Percentiles rank a stretch among this genome's conserved stretches.
Evolutionary conservation across 805 yeast genomes (phyloP).

Genomic region (Candida maesae): DNA sequence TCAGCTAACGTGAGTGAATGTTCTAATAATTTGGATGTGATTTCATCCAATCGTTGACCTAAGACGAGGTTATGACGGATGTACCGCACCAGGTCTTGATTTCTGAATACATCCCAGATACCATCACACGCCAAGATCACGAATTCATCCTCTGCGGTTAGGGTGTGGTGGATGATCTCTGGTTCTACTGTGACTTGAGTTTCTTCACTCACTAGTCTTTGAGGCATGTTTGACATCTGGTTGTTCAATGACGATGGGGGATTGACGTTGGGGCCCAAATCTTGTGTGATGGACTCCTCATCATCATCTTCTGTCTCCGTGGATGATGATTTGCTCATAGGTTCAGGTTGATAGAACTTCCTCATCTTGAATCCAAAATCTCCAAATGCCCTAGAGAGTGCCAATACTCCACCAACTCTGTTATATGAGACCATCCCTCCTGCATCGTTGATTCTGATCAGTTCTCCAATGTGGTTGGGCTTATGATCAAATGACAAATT

Average conservation of each 20-base stretch:
- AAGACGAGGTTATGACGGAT: constrained; percentile 55
- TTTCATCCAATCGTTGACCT: constrained; percentile 56
- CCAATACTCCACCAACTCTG: constrained; percentile 93
- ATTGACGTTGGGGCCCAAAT: too few species aligned
- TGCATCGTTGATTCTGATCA: constrained; percentile 84
- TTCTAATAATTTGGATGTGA: constrained; percentile 56
- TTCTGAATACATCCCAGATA: constrained; percentile 70
- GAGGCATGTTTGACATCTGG: background rate
- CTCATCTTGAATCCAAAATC: constrained; percentile 55
- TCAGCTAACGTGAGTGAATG: constrained; percentile 69
- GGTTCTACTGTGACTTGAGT: constrained; percentile 80
- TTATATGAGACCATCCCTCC: constrained; percentile 94
- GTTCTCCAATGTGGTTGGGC: constrained; percentile 93
- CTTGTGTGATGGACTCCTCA: too few species aligned
- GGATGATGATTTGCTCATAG: constrained; percentile 26
- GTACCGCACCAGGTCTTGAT: constrained; percentile 47
- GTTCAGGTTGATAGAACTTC: constrained; percentile 26
- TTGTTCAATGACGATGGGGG: background rate
- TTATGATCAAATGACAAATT: constrained; percentile 77
- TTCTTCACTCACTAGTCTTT: constrained; percentile 34
- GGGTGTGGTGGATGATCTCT: constrained; percentile 58
- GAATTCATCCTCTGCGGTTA: constrained; percentile 54
- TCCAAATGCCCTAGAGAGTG: constrained; percentile 87
- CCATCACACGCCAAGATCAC: constrained; percentile 79
- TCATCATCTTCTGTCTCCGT: background rate